Base-by-base conservation (phyloP, 441 rosid species). In the Syzygium syzygioides region DNA sequence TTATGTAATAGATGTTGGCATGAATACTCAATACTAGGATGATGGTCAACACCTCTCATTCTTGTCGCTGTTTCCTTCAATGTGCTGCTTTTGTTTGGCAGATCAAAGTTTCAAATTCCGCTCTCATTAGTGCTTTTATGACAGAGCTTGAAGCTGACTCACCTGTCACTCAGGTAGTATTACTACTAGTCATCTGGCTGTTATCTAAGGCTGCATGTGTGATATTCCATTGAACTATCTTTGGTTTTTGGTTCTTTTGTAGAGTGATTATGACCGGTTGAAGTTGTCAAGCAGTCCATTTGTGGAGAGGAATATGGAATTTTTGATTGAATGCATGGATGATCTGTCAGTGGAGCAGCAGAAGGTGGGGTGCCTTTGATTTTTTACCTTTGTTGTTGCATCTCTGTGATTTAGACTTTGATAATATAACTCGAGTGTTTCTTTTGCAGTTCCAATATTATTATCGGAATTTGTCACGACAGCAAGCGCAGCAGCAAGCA, bases 101-200 rank as follows among this genome's bases (percentile, higher is more conserved):
- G 99, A 95, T 98, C 89, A 98, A 98, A 94, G 98, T 98, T 86
- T 95, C 99, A 86, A 98, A 97, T 92, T 98, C 99, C 88, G 97
- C 99, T 0, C 99, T 98, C 89, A 94, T 98, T 89, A 96, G 97
- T 91, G 99, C 99, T 87, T 98, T 97, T 86, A 98, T 98, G 99
- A 95, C 99, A 12, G 99, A 94, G 89, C 91, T 97, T 86, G 99
- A 98, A 94, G 92, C 95, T 56, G 99, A 97, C 92, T 80, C 98
- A 28, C 98, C 98, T 71, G 98, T 95, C 79, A 93, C 96, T 41
- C 99, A 96, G 98, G 99, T 97, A 91, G 86, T 87, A 41, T 52
- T 76, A 76, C 52, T 11, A 11, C 18, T 41, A 23, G 3, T 12
- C 6, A 55, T 79, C 45, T 85, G 87, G 41, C 34, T 2, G 54